Base-by-base conservation (phyloP, 805 yeast species). In the Schizosaccharomyces cryophilus region DNA sequence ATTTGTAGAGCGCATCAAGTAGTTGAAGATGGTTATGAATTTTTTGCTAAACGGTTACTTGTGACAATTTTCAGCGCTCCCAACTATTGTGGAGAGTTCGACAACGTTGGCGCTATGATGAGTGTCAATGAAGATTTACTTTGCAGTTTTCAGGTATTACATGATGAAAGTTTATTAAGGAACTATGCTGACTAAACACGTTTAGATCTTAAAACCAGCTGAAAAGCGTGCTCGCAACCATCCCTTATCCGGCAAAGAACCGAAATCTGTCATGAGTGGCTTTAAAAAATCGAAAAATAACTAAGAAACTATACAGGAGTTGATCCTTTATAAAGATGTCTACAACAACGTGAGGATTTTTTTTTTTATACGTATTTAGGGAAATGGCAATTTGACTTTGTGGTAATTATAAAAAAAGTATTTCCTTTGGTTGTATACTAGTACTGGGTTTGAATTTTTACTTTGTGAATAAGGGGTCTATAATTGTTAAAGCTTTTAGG, bases 71-170 rank as follows among this genome's bases (percentile, higher is more conserved):
- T 90, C 72, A 83, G 93, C 61, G 98, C 98, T 62, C 98, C 98
- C 67, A 93, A 93, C 74, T 66, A 66, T 61, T 93, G 97, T 79
- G 98, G 98, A 68, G 97, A 93, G 73, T 90, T 90, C 71, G 98
- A 90, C 73, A 90, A 90, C 70, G 96, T 97, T 1, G 98, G 97
- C 70, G 98, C 98, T 54, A 93, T 93, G 97, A 90, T 90, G 98
- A 82, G 94, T 69, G 97, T 90, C 62, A 97, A 93, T 73, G 97
- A 93, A 75, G 83, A 90, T 73, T 79, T 90, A 69, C 78, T 90
- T 69, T 90, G 98, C 77, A 89, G 96, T 19, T 90, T 90, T 72
- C 77, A 74, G 66, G 93, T 90, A 69, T 80, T 93, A 72, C 90
- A 93, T 74, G 97, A 97, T 42, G 96, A 97, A 60, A 97, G 9